These are phyloP conservation scores for Amphicarpaea edgeworthii DNA, from an alignment of 306 rosid species.

Conservation along the genomic window DNA sequence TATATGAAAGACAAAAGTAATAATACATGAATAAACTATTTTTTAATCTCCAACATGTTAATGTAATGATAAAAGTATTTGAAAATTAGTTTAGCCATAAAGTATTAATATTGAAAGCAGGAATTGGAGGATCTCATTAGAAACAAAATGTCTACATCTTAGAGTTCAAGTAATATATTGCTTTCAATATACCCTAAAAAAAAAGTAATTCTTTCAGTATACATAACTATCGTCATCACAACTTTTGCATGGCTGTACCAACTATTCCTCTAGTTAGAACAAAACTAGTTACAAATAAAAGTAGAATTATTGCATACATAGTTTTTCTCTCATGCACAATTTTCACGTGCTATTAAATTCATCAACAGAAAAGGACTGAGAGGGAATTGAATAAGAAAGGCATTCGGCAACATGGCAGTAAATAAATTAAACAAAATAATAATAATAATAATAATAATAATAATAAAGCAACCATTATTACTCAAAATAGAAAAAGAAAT, in stretches of 20 bases:
- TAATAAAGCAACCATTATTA: not conserved
- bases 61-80: not conserved
- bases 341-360: slow-evolving; percentile 47
- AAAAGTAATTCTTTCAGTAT: not conserved
- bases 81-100: not conserved
- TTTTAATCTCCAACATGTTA: not conserved
- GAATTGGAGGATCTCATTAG: not conserved
- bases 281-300: not conserved
- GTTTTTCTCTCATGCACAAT: slow-evolving; percentile 38
- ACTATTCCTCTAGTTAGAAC: not conserved
- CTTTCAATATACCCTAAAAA: not conserved
- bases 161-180: not conserved
- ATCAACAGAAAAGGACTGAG: not conserved
- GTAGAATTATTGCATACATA: slow-evolving; percentile 9
- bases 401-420: slow-evolving; percentile 17
- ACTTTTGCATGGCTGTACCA: not conserved
- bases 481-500: slow-evolving; percentile 37
- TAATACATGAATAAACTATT: not conserved
- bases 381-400: not conserved
- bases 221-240: not conserved
- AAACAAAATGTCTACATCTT: slow-evolving; percentile 1
- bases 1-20: not conserved
- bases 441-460: no score
- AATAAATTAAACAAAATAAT: slow-evolving; percentile 7
- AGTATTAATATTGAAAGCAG: not conserved